Evolutionary conservation across 2,329 filamentous ascomycete species (phyloP).

Genomic region (Ilyonectria mors-panacis): DNA sequence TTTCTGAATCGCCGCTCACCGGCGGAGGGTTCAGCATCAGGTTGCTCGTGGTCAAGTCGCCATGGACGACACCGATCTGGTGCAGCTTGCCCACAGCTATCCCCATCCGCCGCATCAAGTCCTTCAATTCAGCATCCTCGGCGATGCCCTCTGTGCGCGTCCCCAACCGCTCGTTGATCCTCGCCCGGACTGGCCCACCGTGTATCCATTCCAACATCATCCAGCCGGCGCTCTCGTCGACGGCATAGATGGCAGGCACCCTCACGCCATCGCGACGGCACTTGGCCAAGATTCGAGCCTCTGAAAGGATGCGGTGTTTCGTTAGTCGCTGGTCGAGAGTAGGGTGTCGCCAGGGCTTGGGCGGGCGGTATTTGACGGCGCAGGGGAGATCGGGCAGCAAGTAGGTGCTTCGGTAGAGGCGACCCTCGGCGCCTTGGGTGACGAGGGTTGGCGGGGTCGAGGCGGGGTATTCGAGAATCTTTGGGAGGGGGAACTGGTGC

Average conservation of each 20-base stretch:
- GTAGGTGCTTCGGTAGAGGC: constrained; percentile 90
- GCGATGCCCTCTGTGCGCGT: constrained; percentile 57
- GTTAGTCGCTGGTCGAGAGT: constrained; percentile 90
- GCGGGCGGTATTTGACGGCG: constrained; percentile 91
- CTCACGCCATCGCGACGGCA: constrained; percentile 83
- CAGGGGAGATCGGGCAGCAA: constrained; percentile 77
- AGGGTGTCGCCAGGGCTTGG: constrained; percentile 93
- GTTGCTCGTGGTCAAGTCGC: constrained; percentile 97
- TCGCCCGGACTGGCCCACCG: constrained; percentile 78
- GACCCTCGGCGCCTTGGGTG: constrained; percentile 95
- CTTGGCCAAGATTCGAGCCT: constrained; percentile 87
- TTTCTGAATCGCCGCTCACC: constrained; percentile 37
- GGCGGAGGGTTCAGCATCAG: constrained; percentile 79
- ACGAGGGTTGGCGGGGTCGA: constrained; percentile 77
- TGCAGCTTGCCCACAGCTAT: constrained; percentile 82
- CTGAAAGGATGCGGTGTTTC: constrained; percentile 87
- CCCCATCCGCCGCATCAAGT: constrained; percentile 80
- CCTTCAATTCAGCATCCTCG: constrained; percentile 67
- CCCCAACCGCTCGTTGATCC: constrained; percentile 78
- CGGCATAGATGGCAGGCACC: constrained; percentile 85
- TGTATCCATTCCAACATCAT: constrained; percentile 89
- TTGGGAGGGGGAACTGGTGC: constrained; percentile 68
- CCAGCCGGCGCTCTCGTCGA: constrained; percentile 77
- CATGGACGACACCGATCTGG: constrained; percentile 88
- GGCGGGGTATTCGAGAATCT: constrained; percentile 74